Conservation (phyloP, 2,329 filamentous ascomycete genomes). For the Cladosporium colombiae region DNA sequence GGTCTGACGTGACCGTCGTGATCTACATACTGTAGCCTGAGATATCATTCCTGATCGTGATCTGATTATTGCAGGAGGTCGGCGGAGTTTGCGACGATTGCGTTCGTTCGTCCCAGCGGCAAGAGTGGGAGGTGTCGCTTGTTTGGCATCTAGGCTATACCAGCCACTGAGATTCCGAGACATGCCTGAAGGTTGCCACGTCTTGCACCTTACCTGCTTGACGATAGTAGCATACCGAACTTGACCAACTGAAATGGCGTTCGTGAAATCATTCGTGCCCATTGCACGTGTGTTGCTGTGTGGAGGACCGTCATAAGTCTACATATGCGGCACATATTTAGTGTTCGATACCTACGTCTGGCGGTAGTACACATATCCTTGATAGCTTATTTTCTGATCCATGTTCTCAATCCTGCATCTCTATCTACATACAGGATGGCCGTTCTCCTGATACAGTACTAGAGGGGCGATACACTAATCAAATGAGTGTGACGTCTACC, state of each 20-base stretch:
- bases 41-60: neutral
- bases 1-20: neutral
- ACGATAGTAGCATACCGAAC: neutral
- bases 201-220: neutral
- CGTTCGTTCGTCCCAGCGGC: neutral
- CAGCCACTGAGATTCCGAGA: neutral
- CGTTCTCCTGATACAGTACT: neutral
- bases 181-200: neutral
- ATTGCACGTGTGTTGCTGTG: too few species aligned
- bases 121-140: neutral
- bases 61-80: neutral
- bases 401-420: neutral
- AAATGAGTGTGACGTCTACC: neutral
- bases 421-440: neutral
- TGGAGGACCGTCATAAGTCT: neutral
- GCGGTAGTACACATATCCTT: neutral
- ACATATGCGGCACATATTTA: neutral
- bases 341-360: neutral
- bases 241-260: neutral
- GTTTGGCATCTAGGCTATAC: neutral
- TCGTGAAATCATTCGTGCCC: neutral
- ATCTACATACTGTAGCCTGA: slow-evolving; percentile 1
- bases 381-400: neutral
- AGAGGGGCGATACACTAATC: neutral
- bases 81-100: neutral